Evolutionary conservation across 2,329 filamentous ascomycete species (phyloP), one percentile per base, ranked within the genome.

Genomic region (Colletotrichum sp.): DNA sequence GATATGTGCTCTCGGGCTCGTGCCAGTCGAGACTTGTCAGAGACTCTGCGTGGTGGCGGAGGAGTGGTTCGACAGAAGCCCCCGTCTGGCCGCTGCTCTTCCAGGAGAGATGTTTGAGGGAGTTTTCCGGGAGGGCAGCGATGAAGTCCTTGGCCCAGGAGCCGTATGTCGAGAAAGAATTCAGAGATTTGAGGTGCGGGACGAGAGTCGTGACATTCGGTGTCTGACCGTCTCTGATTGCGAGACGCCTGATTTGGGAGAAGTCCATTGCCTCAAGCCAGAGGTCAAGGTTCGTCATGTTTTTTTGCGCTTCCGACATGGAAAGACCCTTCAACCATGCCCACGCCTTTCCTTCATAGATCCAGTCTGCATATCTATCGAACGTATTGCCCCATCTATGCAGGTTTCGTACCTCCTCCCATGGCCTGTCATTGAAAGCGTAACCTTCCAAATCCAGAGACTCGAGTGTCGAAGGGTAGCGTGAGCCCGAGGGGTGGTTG

Each of bases 181-280:
- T 4, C 16, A 76, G 60, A 8, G 66, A 49, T 6, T 24, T 39
- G 24, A 76, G 62, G 9, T 44, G 60, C 9, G 62, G 21, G 9
- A 62, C 13, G 6, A 76, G 66, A 6, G 18, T 26, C 6, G n/a
- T 21, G 0, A 57, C 3, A 12, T 76, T 30, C 2, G 59, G 57
- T 30, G 28, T 26, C 6, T 10, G 12, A 4, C 10, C 15, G 26
- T 10, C 44, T 71, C 24, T 68, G n/a, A 21, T 59, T 18, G 15
- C 55, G 1, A 76, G 32, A 3, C 52, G 24, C 16, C 18, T 28
- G 26, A 76, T 67, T 18, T 55, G 18, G 8, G 71, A 71, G 21
- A 76, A 75, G 5, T 75, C 71, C 71, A 76, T 71, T 18, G 66
- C 36, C 15, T 71, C 36, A 16, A 76, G 62, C 71, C 66, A 70